Percentiles rank a stretch among this genome's conserved stretches.
Evolutionary conservation across 176 grass and related monocot species (phyloP).

Genomic region (Hsuehochloa calcarea): DNA sequence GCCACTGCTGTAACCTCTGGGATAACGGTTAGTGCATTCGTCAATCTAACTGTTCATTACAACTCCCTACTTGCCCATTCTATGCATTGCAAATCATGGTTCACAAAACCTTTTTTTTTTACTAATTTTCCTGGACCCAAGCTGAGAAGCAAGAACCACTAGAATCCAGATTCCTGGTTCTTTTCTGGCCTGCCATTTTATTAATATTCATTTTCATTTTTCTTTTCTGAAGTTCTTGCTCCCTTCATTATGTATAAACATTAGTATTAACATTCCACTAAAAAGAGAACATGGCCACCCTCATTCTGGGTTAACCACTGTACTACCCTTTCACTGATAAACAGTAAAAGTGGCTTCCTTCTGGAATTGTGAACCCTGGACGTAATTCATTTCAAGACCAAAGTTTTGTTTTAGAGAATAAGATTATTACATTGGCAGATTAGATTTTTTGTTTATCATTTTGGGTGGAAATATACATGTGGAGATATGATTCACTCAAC

Average conservation of each 20-base stretch:
- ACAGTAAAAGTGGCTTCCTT: neutral
- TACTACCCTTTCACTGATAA: neutral
- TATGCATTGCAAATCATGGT: slow-evolving; percentile 6
- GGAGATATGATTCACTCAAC: slow-evolving; percentile 4
- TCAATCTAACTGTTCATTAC: neutral
- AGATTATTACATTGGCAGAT: neutral
- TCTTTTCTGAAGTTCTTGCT: neutral
- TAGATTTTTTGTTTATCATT: neutral
- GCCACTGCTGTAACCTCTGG: slow-evolving; percentile 2
- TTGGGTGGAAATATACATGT: neutral
- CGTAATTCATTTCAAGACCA: neutral
- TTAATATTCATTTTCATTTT: neutral
- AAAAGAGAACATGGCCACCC: neutral
- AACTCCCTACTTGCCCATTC: neutral
- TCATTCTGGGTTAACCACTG: neutral
- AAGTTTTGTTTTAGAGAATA: neutral
- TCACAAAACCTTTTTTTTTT: neutral
- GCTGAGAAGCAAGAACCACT: neutral
- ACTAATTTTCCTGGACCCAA: neutral
- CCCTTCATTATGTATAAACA: neutral
- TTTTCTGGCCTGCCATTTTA: neutral
- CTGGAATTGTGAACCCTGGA: neutral
- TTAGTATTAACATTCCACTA: neutral
- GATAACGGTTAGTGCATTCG: slow-evolving; percentile 39
- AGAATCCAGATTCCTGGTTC: neutral